phyloP scores from a whole-genome alignment of 1,284 basidiomycete genomes.

The Leucoagaricus sp. region DNA sequence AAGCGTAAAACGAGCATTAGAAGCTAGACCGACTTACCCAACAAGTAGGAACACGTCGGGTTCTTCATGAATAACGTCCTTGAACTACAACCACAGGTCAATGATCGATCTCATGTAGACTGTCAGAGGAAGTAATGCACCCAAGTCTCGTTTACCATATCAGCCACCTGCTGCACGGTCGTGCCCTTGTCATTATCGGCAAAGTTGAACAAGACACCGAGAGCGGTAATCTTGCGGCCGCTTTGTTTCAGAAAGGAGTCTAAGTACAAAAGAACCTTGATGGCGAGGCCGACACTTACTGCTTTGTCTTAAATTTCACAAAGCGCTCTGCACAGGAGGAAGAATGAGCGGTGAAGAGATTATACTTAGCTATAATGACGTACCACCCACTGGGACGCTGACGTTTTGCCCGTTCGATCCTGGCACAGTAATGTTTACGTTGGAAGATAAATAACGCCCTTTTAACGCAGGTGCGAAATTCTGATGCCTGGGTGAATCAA shows the following conservation, averaged over 20 bases:
- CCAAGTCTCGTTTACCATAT: conserved; percentile 79
- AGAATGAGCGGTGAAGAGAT: neutral
- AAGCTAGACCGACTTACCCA: conserved; percentile 44
- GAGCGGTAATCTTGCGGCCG: conserved; percentile 73
- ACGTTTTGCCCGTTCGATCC: conserved; percentile 50
- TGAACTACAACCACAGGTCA: conserved; percentile 49
- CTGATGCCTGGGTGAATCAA: conserved; percentile 45
- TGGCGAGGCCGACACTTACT: conserved; percentile 42
- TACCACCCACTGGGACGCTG: conserved; percentile 66
- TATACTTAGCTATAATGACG: conserved; percentile 19
- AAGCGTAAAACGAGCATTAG: neutral
- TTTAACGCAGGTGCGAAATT: conserved; percentile 75
- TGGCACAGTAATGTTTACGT: conserved; percentile 79
- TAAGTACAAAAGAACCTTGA: conserved; percentile 10
- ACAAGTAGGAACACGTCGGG: conserved; percentile 81
- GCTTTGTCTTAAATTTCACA: conserved; percentile 74
- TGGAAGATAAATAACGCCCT: conserved; percentile 81
- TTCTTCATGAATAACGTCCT: conserved; percentile 74
- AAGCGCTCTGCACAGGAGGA: conserved; percentile 48
- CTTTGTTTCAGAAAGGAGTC: too few relatives aligned
- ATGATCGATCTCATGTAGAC: neutral
- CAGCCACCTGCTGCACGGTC: conserved; percentile 70
- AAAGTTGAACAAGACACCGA: conserved; percentile 83
- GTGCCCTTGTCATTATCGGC: conserved; percentile 65
- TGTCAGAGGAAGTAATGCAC: conserved; percentile 32